Evolutionary conservation across 139 green algal species (phyloP), one percentile per base, ranked within the genome.

Genomic region (Closterium sp.): DNA sequence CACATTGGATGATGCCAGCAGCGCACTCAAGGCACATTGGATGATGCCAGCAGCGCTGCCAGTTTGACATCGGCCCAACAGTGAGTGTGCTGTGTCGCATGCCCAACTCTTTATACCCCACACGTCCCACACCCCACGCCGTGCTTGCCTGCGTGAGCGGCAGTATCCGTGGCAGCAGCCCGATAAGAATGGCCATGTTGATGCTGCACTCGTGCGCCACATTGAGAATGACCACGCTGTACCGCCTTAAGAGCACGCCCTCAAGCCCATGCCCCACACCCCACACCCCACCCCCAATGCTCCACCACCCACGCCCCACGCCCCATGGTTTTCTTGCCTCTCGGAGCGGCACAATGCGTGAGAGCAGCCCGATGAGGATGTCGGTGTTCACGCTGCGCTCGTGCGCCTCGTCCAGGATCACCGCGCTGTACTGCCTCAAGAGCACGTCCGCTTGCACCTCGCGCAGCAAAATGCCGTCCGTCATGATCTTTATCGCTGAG

Each of bases 181-280:
- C 98, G 5, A 99, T 92, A 87, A 99, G 95, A 76, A 99, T 95
- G 91, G 99, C 98, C 28, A 97, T 98, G 86, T 96, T 90, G 33
- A 99, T 95, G 1, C 96, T 98, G 28, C 98, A 95, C 95, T 99
- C 98, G 93, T 99, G 98, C 12, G 98, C 98, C 94, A 99, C 98
- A 91, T 99, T 98, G 85, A 99, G 91, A 33, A 99, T 96, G 25
- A 99, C 95, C 9, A 97, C 96, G 91, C 36, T 55, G 36, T 55
- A 4, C 4, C 6, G 89, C 0, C 35, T 86, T 12, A 99, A 96
- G 87, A 93, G 21, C 0, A 96, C 96, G 93, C 99, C 97, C 3
- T 96, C n/a, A 43, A 99, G 94, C 19, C 97, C 36, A 4, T 55
- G 4, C 36, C 55, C 55, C 55, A 25, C 9, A 16, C 55, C 55